A percentile compares a stretch with the other conserved stretches of the same genome.
Conservation (phyloP, 805 yeast species). For the Cyberlindnera suaveolens region DNA sequence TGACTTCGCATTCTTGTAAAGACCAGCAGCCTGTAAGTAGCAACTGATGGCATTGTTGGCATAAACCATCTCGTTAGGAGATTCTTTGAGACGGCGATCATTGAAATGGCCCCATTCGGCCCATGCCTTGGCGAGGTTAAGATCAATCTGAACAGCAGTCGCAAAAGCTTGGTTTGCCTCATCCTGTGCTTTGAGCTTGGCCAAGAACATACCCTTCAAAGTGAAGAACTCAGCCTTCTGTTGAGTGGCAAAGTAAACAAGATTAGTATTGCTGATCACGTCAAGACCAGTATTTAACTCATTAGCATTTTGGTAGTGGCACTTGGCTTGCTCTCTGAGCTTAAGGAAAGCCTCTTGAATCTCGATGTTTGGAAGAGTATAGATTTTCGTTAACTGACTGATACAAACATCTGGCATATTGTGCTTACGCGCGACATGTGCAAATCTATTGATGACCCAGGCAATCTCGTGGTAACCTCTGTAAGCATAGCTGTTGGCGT, state of each 20-base stretch:
- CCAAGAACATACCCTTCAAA: slow-evolving; percentile 94
- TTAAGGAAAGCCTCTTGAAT: slow-evolving; percentile 97
- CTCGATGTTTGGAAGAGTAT: slow-evolving; percentile 94
- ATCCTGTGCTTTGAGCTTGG: slow-evolving; percentile 82
- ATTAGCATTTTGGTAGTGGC: slow-evolving; percentile 87
- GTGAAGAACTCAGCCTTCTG: slow-evolving; percentile 98
- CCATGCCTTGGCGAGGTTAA: slow-evolving; percentile 96
- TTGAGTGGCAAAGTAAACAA: slow-evolving; percentile 93
- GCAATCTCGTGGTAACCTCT: slow-evolving; percentile 98
- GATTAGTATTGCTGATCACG: slow-evolving; percentile 91
- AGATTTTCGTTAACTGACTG: slow-evolving; percentile 85
- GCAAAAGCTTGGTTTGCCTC: slow-evolving; percentile 98
- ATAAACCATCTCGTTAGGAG: slow-evolving; percentile 69
- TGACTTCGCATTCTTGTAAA: slow-evolving; percentile 88
- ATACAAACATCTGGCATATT: slow-evolving; percentile 96
- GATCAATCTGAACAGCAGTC: slow-evolving; percentile 93
- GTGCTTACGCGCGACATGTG: slow-evolving; percentile 97
- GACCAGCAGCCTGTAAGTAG: slow-evolving; percentile 94
- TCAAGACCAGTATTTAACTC: slow-evolving; percentile 94
- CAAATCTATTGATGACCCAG: slow-evolving; percentile 96
- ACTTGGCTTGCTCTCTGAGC: slow-evolving; percentile 93
- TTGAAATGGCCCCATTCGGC: slow-evolving; percentile 99
- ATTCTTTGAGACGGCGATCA: slow-evolving; percentile 80
- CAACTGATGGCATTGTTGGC: slow-evolving; percentile 95
- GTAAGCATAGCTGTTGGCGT: slow-evolving; percentile 88